Base-by-base conservation (phyloP, 345 rosid genomes). In the Gossypium australe region DNA sequence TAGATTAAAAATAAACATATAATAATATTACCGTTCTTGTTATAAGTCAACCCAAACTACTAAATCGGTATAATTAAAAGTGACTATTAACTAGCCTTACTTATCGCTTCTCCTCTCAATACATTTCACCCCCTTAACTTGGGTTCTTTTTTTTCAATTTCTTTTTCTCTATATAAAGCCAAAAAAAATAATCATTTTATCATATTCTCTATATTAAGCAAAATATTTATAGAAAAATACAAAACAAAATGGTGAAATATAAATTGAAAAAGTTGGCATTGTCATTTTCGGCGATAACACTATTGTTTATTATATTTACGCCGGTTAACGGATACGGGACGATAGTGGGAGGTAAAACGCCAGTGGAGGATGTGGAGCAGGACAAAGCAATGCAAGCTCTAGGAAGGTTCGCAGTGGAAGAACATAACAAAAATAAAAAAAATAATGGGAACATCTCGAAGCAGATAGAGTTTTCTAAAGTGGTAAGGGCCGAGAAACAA, bases 401-500 rank as follows among this genome's bases (percentile, higher is more conserved):
- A 9, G 97, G 98, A 18, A 85, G 82, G 74, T 94, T 86, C 74
- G 86, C 89, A 13, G 92, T 92, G 41, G 75, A 85, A 47, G 91
- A 90, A 75, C 89, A 83, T 79, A 92, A 94, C 85, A 73, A 68
- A 11, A 12, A 14, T 48, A 8, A 27, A 29, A 77, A 58, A 74
- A 58, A 59, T 2, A 3, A 73, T 8, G 59, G 3, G 53, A 24
- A 53, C 79, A 52, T 78, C 24, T 45, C 80, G 69, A 34, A 56
- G 11, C 41, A 34, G 1, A 34, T 34, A 34, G 7, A 0, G 61
- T 85, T 80, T 60, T 71, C 74, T 2, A 73, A 79, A 80, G 98
- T 92, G 64, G 84, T 87, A 64, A 88, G 81, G 66, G 98, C 97
- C 0, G 67, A 89, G 75, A 74, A 62, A 76, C 98, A 91, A 82